Evolutionary conservation across 345 rosid species (phyloP), one percentile per base, ranked within the genome.

Genomic region (Acer yangbiense): DNA sequence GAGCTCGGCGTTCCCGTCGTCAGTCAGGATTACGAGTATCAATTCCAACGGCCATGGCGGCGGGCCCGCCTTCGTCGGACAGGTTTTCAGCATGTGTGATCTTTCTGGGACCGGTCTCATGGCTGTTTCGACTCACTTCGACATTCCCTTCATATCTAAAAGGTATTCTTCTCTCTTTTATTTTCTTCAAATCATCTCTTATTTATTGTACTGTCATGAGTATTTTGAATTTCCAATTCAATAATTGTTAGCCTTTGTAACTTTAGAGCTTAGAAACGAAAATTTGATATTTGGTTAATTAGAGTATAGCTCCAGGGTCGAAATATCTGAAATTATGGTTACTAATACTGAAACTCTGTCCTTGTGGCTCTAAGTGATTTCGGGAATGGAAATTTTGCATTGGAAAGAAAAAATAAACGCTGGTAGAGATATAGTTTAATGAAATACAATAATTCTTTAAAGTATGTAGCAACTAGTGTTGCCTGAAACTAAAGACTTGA

Each of bases 1-100:
- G 7, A 83, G 75, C 71, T 73, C 96, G 7, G 88, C 90, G 7
- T 87, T 92, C 80, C 94, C 97, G 18, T 91, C 99, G 23, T 84
- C 98, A 64, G 88, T 96, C 78, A 88, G 91, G 91, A 83, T 91
- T 70, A 81, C 94, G 4, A 90, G 91, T 77, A 89, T 93, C 50
- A 86, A 81, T 69, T 90, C 96, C 61, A 82, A 84, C 21, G 93
- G 92, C 17, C 91, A 84, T 81, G 84, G 87, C 43, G 90, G 95
- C 7, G 98, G 99, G 25, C 99, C 99, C 2, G 99, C 98, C 81
- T 94, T 96, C 74, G 93, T 92, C 7, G 99, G 98, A 39, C 99
- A 94, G 88, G 99, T 94, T 32, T 96, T 96, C 65, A 94, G 95
- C 78, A 96, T 96, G 97, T 92, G 99, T 74, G 97, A 96, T 81